Conservation (phyloP, 2,329 filamentous ascomycete genomes). For the Hymenoscyphus scutula region DNA sequence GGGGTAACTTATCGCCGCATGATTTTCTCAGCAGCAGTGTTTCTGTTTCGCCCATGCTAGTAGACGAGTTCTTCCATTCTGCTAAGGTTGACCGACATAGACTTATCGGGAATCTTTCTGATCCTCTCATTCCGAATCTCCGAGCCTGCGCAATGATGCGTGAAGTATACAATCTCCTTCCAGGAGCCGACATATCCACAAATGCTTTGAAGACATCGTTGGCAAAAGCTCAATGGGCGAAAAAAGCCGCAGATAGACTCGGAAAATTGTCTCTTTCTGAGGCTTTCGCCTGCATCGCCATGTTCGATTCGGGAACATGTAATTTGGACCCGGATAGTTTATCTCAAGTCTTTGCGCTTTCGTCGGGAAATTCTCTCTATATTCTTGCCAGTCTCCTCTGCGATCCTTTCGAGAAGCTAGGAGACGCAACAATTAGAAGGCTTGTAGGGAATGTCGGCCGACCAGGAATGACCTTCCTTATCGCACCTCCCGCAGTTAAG, state of each 20-base stretch:
- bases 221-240: constrained; percentile 5
- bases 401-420: constrained; percentile 23
- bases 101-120: not conserved
- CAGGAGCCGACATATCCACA: constrained; percentile 15
- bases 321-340: constrained; percentile 6
- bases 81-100: not conserved
- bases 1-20: too few species aligned
- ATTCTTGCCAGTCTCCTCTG: constrained; percentile 25
- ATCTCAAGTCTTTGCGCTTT: constrained; percentile 26
- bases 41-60: not conserved
- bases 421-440: constrained; percentile 19
- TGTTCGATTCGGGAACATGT: constrained; percentile 16
- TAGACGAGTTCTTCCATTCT: not conserved
- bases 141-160: constrained; percentile 12
- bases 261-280: too few species aligned
- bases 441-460: constrained; percentile 27
- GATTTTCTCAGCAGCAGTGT: not conserved
- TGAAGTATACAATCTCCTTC: constrained; percentile 13
- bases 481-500: constrained; percentile 15
- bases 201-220: constrained; percentile 7
- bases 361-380: constrained; percentile 31
- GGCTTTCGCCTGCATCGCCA: constrained; percentile 8
- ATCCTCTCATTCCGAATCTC: constrained; percentile 3
- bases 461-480: constrained; percentile 18
- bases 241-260: not conserved